phyloP scores from a whole-genome alignment of 139 green algal genomes.

The Tetraselmis striata region DNA sequence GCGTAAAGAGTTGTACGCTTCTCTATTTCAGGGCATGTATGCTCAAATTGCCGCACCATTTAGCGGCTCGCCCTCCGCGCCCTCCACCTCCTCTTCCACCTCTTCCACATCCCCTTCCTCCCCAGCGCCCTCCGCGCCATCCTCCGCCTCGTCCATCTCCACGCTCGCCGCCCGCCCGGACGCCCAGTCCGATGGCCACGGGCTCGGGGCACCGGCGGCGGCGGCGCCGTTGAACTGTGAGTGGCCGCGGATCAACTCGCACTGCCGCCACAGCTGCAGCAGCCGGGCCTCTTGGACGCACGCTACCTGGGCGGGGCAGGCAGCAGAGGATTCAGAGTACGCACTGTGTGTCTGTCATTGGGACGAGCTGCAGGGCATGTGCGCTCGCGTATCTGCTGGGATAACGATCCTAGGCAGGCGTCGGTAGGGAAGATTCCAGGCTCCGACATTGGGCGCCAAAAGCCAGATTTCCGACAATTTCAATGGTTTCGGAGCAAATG shows the following conservation, averaged over 20 bases:
- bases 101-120: background rate
- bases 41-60: background rate
- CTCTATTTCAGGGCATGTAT: no score
- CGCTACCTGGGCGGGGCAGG: no score
- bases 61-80: background rate
- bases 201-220: background rate
- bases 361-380: no score
- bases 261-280: background rate
- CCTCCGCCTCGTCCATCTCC: background rate
- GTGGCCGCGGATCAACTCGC: background rate
- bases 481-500: no score
- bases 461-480: no score
- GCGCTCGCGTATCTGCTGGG: no score
- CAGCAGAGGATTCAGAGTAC: no score
- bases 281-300: background rate
- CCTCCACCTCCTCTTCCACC: background rate
- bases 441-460: no score
- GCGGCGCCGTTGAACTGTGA: background rate
- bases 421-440: no score
- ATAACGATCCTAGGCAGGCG: no score
- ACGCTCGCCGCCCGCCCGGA: background rate
- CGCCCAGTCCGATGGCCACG: background rate
- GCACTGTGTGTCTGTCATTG: no score
- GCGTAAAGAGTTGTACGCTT: no score
- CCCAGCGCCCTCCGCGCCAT: background rate